Evolutionary conservation across 2,329 filamentous ascomycete genomes (phyloP), one percentile per base, ranked within the genome.

Genomic region (Teratosphaeria viscida): DNA sequence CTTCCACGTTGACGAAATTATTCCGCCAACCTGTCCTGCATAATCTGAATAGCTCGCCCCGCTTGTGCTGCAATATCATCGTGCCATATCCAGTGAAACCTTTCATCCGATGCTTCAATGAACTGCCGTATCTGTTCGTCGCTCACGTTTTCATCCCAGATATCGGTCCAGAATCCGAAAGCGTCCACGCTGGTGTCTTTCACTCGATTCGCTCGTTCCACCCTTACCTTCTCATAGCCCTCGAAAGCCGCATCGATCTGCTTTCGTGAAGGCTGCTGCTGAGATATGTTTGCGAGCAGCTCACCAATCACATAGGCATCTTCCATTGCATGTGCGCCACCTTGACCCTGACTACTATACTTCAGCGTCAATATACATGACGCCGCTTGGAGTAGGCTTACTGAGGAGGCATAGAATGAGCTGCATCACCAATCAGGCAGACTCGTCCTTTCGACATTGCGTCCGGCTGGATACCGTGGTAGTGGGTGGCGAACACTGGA

Each of bases 381-480:
- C 67, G 32, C 52, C 12, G n/a, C 10, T 23, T 10, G 23, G n/a
- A 27, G 29, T 87, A 84, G 59, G 82, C 85, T 68, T 88, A 85
- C 67, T 88, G 81, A 1, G 85, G 85, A 78, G 87, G 65, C 75
- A 82, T 79, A 1, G 85, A 83, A 67, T 88, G 85, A 2, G 78
- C 85, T 5, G 85, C 85, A 68, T 89, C 86, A 2, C 86, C 86
- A 4, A 89, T 70, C 0, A 89, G 71, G 55, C 81, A 84, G 0
- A 80, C 79, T 34, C 71, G 76, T 12, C 71, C 73, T 63, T 81
- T 79, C 39, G 75, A 43, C 32, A 64, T 64, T 5, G 55, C 52
- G 0, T 63, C 58, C 7, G 68, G 67, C 34, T 68, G 65, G 7
- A 56, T 37, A n/a, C 52, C 37, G 61, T 81, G 76, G 56, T 80